These are phyloP conservation scores for Xylaria intraflava DNA, from an alignment of 495 filamentous ascomycete species.

Conservation along the genomic window DNA sequence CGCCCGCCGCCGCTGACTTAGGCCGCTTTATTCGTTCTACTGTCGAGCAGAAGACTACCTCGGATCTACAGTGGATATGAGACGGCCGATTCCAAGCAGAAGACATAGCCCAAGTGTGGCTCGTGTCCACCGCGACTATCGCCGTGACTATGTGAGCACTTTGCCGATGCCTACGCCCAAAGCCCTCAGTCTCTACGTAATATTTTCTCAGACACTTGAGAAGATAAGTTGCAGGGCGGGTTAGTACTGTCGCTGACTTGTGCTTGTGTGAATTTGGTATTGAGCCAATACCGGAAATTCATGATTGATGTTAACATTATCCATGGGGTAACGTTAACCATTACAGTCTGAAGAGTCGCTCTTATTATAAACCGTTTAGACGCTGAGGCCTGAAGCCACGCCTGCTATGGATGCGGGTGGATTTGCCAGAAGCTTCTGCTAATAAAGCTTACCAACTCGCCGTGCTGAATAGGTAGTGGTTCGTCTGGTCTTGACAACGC, in stretches of 20 bases:
- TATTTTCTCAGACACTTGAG: not conserved
- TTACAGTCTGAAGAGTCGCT: not conserved
- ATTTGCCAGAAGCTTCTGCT: not conserved
- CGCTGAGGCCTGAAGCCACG: too few species aligned
- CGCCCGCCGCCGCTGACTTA: constrained; percentile 35
- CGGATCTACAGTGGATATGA: constrained; percentile 58
- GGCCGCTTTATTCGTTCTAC: constrained; percentile 57
- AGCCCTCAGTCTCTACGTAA: not conserved
- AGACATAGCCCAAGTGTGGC: not conserved
- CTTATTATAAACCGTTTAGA: too few species aligned
- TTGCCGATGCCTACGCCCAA: not conserved
- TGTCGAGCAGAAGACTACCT: constrained; percentile 52
- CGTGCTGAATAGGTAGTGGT: constrained; percentile 3
- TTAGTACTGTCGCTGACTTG: not conserved
- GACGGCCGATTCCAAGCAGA: not conserved
- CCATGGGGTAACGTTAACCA: not conserved
- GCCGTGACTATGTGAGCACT: not conserved
- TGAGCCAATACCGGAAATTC: not conserved
- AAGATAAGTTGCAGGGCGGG: not conserved
- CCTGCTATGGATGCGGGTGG: not conserved
- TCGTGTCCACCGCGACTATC: not conserved
- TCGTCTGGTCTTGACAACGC: constrained; percentile 8
- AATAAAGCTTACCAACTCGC: not conserved
- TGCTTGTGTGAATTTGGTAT: not conserved
- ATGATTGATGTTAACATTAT: not conserved